These are phyloP conservation scores for Aechmea fasciata DNA, from an alignment of 176 grass and related monocot genomes.

Conservation along the genomic window DNA sequence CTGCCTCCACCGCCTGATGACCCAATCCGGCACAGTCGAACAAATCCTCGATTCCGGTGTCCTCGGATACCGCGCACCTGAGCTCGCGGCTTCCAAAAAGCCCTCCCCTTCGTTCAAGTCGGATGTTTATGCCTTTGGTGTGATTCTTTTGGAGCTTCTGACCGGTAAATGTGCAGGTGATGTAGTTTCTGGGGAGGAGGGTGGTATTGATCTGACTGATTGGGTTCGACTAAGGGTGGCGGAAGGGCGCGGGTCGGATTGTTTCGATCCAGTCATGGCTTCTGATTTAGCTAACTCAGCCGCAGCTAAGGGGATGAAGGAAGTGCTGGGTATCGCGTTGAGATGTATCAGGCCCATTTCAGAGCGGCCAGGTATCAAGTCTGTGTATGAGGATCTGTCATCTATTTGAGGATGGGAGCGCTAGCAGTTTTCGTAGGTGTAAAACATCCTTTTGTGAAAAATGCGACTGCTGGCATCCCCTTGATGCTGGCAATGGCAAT, in stretches of 20 bases:
- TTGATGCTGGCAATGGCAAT: slow-evolving; percentile 48
- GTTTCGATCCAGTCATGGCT: slow-evolving; percentile 60
- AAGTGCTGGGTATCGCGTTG: slow-evolving; percentile 77
- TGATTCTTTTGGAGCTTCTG: slow-evolving; percentile 70
- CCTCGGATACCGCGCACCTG: slow-evolving; percentile 81
- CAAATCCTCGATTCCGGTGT: slow-evolving; percentile 75
- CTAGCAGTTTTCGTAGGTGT: slow-evolving; percentile 26
- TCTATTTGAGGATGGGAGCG: slow-evolving; percentile 50
- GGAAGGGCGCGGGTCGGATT: slow-evolving; percentile 56
- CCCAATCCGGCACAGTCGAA: slow-evolving; percentile 45
- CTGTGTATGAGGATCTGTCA: slow-evolving; percentile 93
- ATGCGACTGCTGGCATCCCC: slow-evolving; percentile 42
- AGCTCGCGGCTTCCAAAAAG: slow-evolving; percentile 78
- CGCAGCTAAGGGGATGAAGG: slow-evolving; percentile 71
- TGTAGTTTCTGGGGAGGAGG: slow-evolving; percentile 42
- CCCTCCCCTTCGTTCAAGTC: slow-evolving; percentile 84
- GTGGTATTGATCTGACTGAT: slow-evolving; percentile 56
- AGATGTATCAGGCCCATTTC: slow-evolving; percentile 80
- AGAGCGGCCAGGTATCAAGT: slow-evolving; percentile 85
- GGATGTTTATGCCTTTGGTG: slow-evolving; percentile 78
- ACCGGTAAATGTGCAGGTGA: slow-evolving; percentile 66
- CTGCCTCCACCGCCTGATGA: slow-evolving; percentile 92
- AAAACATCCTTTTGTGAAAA: slow-evolving; percentile 25
- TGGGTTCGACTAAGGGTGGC: slow-evolving; percentile 77
- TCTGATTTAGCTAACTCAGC: slow-evolving; percentile 45